These are phyloP conservation scores for Penicillium nucicola DNA, from an alignment of 495 filamentous ascomycete species.

Conservation along the genomic window DNA sequence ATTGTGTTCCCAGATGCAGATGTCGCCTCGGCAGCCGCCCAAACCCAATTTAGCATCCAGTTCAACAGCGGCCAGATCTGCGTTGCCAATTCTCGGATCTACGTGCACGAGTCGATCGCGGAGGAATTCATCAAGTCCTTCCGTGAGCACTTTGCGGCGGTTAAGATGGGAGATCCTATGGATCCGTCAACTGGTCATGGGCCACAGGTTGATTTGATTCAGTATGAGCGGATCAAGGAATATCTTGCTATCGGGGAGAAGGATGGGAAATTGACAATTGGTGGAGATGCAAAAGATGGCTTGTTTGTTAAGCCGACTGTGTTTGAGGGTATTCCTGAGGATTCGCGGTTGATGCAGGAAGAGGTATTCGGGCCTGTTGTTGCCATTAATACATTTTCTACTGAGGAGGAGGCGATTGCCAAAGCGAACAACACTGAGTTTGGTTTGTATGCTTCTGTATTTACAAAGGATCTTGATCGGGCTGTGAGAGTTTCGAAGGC, in stretches of 20 bases:
- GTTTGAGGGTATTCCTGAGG: slow-evolving; percentile 63
- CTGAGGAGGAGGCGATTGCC: slow-evolving; percentile 73
- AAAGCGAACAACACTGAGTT: slow-evolving; percentile 83
- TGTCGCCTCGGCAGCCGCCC: slow-evolving; percentile 76
- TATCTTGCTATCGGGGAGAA: slow-evolving; percentile 73
- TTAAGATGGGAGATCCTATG: slow-evolving; percentile 74
- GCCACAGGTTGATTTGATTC: slow-evolving; percentile 78
- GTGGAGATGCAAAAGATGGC: slow-evolving; percentile 62
- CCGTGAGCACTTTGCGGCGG: slow-evolving; percentile 60
- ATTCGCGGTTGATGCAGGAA: slow-evolving; percentile 61
- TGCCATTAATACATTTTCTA: slow-evolving; percentile 73
- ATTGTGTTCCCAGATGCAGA: slow-evolving; percentile 89
- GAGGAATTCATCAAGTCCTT: slow-evolving; percentile 72
- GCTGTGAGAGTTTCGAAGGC: slow-evolving; percentile 29
- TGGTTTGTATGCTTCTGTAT: slow-evolving; percentile 77
- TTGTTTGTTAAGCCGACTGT: slow-evolving; percentile 70
- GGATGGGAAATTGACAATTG: slow-evolving; percentile 69
- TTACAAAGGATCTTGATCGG: slow-evolving; percentile 71
- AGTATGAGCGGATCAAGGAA: slow-evolving; percentile 73
- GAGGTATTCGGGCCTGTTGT: slow-evolving; percentile 90
- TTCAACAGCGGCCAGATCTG: slow-evolving; percentile 86
- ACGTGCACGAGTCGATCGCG: slow-evolving; percentile 78
- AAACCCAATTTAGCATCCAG: slow-evolving; percentile 69
- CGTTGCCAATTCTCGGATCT: slow-evolving; percentile 80
- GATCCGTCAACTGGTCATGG: slow-evolving; percentile 70